Percentiles rank a stretch among this genome's conserved stretches.
phyloP scores from a whole-genome alignment of 768 basidiomycete species.

The Phaeotremella fagi region DNA sequence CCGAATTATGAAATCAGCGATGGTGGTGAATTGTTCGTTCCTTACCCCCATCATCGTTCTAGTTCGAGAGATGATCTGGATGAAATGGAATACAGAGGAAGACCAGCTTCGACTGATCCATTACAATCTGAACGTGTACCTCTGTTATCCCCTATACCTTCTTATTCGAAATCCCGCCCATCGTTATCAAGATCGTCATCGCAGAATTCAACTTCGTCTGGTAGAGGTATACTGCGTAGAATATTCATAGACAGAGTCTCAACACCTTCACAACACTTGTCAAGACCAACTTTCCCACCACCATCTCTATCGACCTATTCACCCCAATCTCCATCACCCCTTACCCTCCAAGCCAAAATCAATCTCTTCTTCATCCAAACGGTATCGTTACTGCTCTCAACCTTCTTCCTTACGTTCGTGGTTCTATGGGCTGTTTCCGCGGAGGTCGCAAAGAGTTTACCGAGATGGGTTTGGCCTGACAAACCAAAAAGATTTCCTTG shows the following conservation, averaged over 20 bases:
- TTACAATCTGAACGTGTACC: slow-evolving; percentile 13
- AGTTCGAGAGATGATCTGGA: not conserved
- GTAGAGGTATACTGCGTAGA: slow-evolving; percentile 31
- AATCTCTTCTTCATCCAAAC: slow-evolving; percentile 49
- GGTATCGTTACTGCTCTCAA: slow-evolving; percentile 49
- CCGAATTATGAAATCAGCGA: slow-evolving; percentile 38
- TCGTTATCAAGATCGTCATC: slow-evolving; percentile 33
- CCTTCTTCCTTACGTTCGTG: slow-evolving; percentile 51
- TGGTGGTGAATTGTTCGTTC: slow-evolving; percentile 1
- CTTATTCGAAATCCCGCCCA: slow-evolving; percentile 15
- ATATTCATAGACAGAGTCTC: slow-evolving; percentile 44
- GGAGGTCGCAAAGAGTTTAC: slow-evolving; percentile 27
- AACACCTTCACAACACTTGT: slow-evolving; percentile 43
- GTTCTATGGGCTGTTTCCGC: slow-evolving; percentile 51
- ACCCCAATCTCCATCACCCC: slow-evolving; percentile 37
- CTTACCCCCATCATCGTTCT: not conserved
- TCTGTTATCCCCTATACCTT: slow-evolving; percentile 18
- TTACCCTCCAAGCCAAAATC: slow-evolving; percentile 30
- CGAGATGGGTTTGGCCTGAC: slow-evolving; percentile 29
- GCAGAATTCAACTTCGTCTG: slow-evolving; percentile 24
- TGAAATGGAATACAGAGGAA: no score
- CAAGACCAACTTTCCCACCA: slow-evolving; percentile 47
- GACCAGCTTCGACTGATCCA: not conserved
- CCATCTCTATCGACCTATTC: slow-evolving; percentile 46
- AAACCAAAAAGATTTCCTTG: slow-evolving; percentile 44